Evolutionary conservation across 164 flowering plant species (phyloP), one percentile per base, ranked within the genome.

Genomic region (Taxillus chinensis): DNA sequence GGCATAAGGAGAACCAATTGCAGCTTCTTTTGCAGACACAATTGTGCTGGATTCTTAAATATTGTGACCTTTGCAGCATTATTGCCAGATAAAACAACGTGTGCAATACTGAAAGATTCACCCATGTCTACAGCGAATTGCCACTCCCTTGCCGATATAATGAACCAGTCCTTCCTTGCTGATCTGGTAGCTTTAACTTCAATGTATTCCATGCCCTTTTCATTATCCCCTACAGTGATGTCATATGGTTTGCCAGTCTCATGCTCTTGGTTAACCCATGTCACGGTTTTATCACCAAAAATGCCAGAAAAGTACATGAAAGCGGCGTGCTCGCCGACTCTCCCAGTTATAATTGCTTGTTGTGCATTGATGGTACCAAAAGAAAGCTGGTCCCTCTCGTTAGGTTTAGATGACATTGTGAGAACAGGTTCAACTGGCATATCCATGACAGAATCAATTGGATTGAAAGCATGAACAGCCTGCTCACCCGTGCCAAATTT

Each of bases 161-260:
- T 45, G 69, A 91, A 87, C 96, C 95, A 95, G 65, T 87, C 85
- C 69, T 89, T 95, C n/a, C 70, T 82, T 12, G 59, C 61, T 56
- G 83, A 82, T 68, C 37, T 78, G n/a, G 99, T 89, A 45, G 99
- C 73, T 77, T 91, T 95, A 17, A 95, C 99, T 79, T 95, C 99
- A 13, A 91, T 65, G 68, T 75, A 95, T 63, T 90, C 86, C 60
- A 17, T 61, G 48, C 39, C 64, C 27, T 62, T 75, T 15, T 69
- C 83, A 4, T 73, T 63, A 54, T 71, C 77, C 39, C 74, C 78
- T 6, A 89, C 61, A 17, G 83, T 57, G 15, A 95, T 73, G 63
- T 95, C 99, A 42, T 83, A 95, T 3, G 99, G 97, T 12, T 86
- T 67, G 15, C 97, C 95, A 3, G 91, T 83, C 69, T 95, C 99